Conservation (phyloP, 148 eudicot genomes). For the Rhododendron vialii region DNA sequence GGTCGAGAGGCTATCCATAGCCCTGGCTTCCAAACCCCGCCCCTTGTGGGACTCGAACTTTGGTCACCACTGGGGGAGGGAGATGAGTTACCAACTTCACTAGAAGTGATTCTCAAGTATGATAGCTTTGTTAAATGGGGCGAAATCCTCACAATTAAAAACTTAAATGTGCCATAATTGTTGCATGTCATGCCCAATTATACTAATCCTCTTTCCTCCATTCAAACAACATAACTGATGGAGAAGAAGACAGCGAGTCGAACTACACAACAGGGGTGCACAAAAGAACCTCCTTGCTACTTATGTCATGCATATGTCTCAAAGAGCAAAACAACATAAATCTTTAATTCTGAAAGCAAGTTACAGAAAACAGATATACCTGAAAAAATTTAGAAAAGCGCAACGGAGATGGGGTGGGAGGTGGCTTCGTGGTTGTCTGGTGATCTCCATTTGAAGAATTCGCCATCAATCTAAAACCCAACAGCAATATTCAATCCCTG, state of each 20-base stretch:
- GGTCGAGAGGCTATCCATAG: too few relatives aligned
- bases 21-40: too few relatives aligned
- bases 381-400: constrained; percentile 69
- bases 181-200: background rate
- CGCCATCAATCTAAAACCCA: constrained; percentile 42
- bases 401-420: constrained; percentile 83
- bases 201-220: background rate
- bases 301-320: background rate
- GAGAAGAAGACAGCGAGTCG: background rate
- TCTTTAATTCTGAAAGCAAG: background rate
- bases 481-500: constrained; percentile 23
- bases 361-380: constrained; percentile 26
- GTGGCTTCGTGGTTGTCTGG: constrained; percentile 48
- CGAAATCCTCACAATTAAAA: background rate
- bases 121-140: background rate
- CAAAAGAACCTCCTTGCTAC: background rate
- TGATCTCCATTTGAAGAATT: constrained; percentile 42
- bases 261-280: background rate
- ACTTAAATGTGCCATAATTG: background rate
- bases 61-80: too few relatives aligned
- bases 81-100: too few relatives aligned
- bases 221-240: background rate
- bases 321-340: background rate
- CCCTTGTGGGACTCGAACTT: too few relatives aligned
- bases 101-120: too few relatives aligned